These are phyloP conservation scores for Paramarasmius palmivorus DNA, from an alignment of 1,284 basidiomycete species.

Conservation along the genomic window DNA sequence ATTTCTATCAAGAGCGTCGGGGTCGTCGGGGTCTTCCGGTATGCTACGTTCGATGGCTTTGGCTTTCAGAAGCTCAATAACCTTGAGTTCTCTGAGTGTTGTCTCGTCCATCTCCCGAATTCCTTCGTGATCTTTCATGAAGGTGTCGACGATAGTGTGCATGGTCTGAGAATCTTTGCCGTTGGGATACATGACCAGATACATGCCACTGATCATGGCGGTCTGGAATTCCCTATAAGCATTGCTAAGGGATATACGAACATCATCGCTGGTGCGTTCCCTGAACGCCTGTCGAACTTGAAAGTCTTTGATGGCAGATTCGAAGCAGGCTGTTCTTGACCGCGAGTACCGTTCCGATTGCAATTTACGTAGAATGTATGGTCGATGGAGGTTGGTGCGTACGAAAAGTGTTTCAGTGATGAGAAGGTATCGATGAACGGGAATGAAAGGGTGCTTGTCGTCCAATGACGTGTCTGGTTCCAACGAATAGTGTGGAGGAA, in stretches of 20 bases:
- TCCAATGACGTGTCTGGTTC: slow-evolving; percentile 82
- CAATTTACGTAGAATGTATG: slow-evolving; percentile 74
- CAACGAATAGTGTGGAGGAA: slow-evolving; percentile 79
- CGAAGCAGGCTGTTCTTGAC: slow-evolving; percentile 77
- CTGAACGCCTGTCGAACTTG: slow-evolving; percentile 69
- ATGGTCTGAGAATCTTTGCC: slow-evolving; percentile 68
- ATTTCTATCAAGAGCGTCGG: slow-evolving; percentile 18
- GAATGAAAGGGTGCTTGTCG: slow-evolving; percentile 59
- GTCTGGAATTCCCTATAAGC: slow-evolving; percentile 84
- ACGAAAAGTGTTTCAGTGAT: slow-evolving; percentile 81
- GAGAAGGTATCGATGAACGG: slow-evolving; percentile 77
- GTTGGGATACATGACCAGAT: slow-evolving; percentile 74
- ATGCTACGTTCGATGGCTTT: slow-evolving; percentile 43
- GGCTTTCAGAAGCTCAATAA: slow-evolving; percentile 74
- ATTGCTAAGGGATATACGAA: slow-evolving; percentile 69
- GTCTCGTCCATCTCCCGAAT: slow-evolving; percentile 76
- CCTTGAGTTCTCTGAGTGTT: slow-evolving; percentile 76
- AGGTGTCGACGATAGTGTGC: slow-evolving; percentile 76
- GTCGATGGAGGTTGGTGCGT: slow-evolving; percentile 75
- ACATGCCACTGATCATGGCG: slow-evolving; percentile 84
- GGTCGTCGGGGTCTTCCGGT: slow-evolving; percentile 24
- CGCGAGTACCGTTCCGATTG: slow-evolving; percentile 74
- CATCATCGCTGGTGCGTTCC: slow-evolving; percentile 58
- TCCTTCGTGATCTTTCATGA: slow-evolving; percentile 72
- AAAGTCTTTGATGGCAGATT: slow-evolving; percentile 77